Base-by-base conservation (phyloP, 1,284 basidiomycete species). In the Rhizopogon parksii region DNA sequence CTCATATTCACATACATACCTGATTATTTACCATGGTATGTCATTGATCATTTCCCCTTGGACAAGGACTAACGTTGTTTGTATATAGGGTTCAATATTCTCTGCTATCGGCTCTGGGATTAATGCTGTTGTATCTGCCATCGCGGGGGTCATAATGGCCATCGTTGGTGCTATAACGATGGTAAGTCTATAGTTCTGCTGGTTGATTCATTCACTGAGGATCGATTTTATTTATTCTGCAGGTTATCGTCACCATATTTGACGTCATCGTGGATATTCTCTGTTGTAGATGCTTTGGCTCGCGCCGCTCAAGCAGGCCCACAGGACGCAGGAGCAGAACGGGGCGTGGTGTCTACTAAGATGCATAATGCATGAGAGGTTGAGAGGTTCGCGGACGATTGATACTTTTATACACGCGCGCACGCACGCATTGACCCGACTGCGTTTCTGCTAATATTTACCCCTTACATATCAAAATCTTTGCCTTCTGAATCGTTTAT, bases 21-120 rank as follows among this genome's bases (percentile, higher is more conserved):
- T 19, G 11, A 42, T 27, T 40, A 27, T 40, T 30, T 6, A 17
- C 14, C 12, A 43, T 43, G 42, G 42, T 43, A 43, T 43, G 11
- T 17, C 14, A 14, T 8, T 14, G 7, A 6, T 7, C 40, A 8
- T 14, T 17, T 43, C 14, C 4, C 7, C 15, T 14, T 17, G 7
- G 6, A 8, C 4, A 4, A 30, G 15, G 15, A 17, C 17, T n/a
- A 19, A 43, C 4, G 14, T 32, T 14, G 2, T 19, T 43, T 43
- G 27, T 24, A 15, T 36, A 40, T 53, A 83, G 81, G 81, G 81
- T 35, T 72, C 79, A n/a, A 71, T 83, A 42, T 68, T 83, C 60
- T 82, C 79, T 59, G 76, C 82, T 37, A 83, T 83, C 49, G 82
- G 78, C 19, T 57, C 63, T 48, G 80, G 72, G 25, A 78, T 84